Percentiles rank a stretch among this genome's conserved stretches.
Evolutionary conservation across 2,329 filamentous ascomycete genomes (phyloP).

Genomic region (Talaromyces pinophilus): DNA sequence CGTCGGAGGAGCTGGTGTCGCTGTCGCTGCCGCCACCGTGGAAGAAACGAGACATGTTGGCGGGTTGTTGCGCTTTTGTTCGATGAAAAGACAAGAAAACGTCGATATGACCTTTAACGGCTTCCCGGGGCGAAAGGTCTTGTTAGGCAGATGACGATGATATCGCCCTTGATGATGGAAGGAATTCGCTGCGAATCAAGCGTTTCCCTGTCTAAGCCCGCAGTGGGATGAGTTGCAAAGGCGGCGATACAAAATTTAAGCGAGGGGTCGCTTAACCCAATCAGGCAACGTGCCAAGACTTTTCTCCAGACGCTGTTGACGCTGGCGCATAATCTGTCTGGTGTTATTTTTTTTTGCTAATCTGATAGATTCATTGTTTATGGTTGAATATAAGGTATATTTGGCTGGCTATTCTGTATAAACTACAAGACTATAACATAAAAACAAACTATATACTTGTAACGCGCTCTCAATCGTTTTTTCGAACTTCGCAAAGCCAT

Average conservation of each 20-base stretch:
- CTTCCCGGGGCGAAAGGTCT: conserved; percentile 27
- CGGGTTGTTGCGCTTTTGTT: conserved; percentile 9
- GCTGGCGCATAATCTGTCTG: not conserved
- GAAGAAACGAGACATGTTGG: conserved; percentile 91
- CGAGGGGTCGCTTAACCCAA: conserved; percentile 43
- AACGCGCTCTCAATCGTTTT: conserved; percentile 18
- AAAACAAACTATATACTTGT: conserved; percentile 21
- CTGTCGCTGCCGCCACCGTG: conserved; percentile 92
- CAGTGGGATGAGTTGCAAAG: conserved; percentile 32
- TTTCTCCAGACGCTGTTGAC: conserved; percentile 7
- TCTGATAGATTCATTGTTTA: not conserved
- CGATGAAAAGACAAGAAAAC: conserved; percentile 15
- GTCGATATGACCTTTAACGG: conserved; percentile 11
- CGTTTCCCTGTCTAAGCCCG: conserved; percentile 26
- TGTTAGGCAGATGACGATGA: conserved; percentile 25
- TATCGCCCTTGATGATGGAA: conserved; percentile 30
- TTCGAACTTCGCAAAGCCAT: conserved; percentile 12
- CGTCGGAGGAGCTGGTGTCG: conserved; percentile 88
- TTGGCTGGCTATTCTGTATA: conserved; percentile 21
- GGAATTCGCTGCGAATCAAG: conserved; percentile 15
- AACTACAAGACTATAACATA: conserved; percentile 22
- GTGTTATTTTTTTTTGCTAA: not conserved
- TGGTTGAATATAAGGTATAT: conserved; percentile 4
- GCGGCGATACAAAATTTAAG: conserved; percentile 50
- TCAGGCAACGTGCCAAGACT: conserved; percentile 29